A percentile compares a stretch with the other conserved stretches of the same genome.
Evolutionary conservation across 768 basidiomycete species (phyloP).

Genomic region (Trametes coccinea): DNA sequence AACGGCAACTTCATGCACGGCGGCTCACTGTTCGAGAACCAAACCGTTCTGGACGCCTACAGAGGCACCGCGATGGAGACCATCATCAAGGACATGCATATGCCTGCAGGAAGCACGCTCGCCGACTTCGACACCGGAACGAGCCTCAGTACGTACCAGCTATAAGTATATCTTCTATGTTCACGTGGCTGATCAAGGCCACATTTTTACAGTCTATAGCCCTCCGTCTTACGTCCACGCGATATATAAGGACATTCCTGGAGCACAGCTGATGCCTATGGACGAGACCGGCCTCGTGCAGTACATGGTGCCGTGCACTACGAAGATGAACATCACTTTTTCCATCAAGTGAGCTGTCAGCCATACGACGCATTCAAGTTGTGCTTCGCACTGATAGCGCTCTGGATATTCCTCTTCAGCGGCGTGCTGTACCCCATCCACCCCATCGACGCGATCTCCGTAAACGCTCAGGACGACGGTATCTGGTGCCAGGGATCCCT

Average conservation of each 20-base stretch:
- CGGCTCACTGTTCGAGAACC: background rate
- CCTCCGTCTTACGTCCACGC: background rate
- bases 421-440: background rate
- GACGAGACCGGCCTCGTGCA: background rate
- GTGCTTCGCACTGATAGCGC: background rate
- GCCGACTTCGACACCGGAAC: constrained; percentile 25
- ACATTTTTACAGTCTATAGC: background rate
- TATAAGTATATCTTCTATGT: background rate
- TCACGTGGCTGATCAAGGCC: background rate
- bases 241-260: background rate
- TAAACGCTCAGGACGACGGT: too few species aligned
- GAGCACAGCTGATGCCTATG: background rate
- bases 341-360: background rate
- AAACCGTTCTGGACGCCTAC: too few species aligned
- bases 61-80: too few species aligned
- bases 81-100: background rate
- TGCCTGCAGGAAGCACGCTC: constrained; percentile 2
- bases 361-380: too few species aligned
- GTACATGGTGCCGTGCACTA: constrained; percentile 2
- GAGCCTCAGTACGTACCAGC: too few species aligned
- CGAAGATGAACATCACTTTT: background rate
- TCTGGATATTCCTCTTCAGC: background rate
- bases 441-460: too few species aligned
- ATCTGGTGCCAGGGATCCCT: too few species aligned
- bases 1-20: constrained; percentile 18